These are phyloP conservation scores for Cystobasidium ongulense DNA, from an alignment of 768 basidiomycete species.

Conservation along the genomic window DNA sequence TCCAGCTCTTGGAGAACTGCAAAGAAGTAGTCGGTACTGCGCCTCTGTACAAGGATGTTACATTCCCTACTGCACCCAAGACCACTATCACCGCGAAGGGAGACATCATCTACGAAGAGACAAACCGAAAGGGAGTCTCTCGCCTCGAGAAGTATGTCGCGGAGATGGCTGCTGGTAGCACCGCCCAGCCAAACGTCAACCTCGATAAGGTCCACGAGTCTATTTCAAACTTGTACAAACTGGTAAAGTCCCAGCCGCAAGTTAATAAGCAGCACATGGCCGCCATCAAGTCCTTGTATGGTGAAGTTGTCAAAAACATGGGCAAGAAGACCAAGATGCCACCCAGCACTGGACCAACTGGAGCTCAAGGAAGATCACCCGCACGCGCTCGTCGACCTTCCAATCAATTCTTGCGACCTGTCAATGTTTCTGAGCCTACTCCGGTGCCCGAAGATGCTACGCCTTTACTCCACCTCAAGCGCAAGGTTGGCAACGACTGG, in stretches of 20 bases:
- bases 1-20: constrained; percentile 89
- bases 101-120: constrained; percentile 88
- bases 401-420: constrained; percentile 92
- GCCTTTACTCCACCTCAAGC: constrained; percentile 89
- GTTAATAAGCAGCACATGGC: constrained; percentile 96
- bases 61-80: constrained; percentile 94
- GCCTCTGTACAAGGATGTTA: constrained; percentile 95
- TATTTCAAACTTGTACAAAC: constrained; percentile 90
- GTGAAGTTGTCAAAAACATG: constrained; percentile 88
- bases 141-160: constrained; percentile 87
- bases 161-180: constrained; percentile 89
- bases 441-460: constrained; percentile 79
- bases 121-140: constrained; percentile 89
- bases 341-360: constrained; percentile 47
- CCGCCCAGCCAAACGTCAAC: constrained; percentile 74
- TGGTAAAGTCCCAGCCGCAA: constrained; percentile 92
- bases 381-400: constrained; percentile 76
- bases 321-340: constrained; percentile 55
- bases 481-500: constrained; percentile 89
- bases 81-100: constrained; percentile 90
- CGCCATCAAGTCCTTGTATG: constrained; percentile 84
- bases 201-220: constrained; percentile 91
- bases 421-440: constrained; percentile 55
- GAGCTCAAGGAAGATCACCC: constrained; percentile 44
- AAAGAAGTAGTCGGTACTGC: constrained; percentile 69